Percentiles rank a stretch among this genome's conserved stretches.
Evolutionary conservation across 768 basidiomycete genomes (phyloP).

Genomic region (Termitomyces sp.): DNA sequence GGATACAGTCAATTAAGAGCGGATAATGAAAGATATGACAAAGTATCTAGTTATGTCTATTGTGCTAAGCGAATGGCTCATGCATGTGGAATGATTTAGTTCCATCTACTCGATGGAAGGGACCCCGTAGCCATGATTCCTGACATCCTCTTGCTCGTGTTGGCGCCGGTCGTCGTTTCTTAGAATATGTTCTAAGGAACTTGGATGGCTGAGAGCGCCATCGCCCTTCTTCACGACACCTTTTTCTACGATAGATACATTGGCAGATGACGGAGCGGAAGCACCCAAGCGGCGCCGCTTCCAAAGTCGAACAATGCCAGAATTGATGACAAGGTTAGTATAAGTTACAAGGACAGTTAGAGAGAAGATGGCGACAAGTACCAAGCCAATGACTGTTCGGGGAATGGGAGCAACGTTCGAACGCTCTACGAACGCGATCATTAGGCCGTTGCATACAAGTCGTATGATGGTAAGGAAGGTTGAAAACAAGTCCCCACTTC

Average conservation of each 20-base stretch:
- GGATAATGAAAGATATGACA: background rate
- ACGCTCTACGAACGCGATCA: constrained; percentile 71
- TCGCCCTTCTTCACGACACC: constrained; percentile 34
- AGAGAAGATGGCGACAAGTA: constrained; percentile 67
- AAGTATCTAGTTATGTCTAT: constrained; percentile 2
- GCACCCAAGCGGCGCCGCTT: constrained; percentile 10
- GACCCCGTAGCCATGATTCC: constrained; percentile 33
- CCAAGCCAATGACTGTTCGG: constrained; percentile 73
- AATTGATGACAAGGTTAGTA: constrained; percentile 56
- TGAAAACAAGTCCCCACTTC: constrained; percentile 65
- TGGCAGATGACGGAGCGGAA: constrained; percentile 14
- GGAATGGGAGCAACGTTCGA: constrained; percentile 68
- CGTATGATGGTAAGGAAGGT: constrained; percentile 63
- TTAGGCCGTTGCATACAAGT: constrained; percentile 60
- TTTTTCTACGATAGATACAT: constrained; percentile 36
- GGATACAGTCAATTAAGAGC: background rate
- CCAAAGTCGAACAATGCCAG: constrained; percentile 27
- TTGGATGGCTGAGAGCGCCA: constrained; percentile 1
- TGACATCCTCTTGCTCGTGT: constrained; percentile 25
- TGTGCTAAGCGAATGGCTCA: constrained; percentile 7
- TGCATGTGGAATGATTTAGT: constrained; percentile 14
- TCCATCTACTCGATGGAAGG: constrained; percentile 32
- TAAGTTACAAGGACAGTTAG: constrained; percentile 65
- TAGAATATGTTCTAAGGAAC: constrained; percentile 14
- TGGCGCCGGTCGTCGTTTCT: constrained; percentile 27